Evolutionary conservation across 768 basidiomycete species (phyloP).

Genomic region (Mycena maculata): DNA sequence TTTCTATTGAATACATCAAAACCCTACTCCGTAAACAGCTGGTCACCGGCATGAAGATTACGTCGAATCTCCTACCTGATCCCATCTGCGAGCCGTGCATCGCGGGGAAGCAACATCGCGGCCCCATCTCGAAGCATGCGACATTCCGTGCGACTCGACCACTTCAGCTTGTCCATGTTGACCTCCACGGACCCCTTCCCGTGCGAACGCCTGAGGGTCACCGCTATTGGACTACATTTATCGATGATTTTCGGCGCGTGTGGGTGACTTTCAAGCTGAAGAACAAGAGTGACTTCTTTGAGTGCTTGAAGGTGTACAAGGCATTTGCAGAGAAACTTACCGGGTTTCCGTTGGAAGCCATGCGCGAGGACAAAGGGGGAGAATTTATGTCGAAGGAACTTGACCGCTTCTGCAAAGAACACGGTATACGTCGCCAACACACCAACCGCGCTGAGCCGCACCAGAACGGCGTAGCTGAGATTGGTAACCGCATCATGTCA

Average conservation of each 20-base stretch:
- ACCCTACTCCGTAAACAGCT: not conserved
- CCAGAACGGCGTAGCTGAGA: conserved; percentile 58
- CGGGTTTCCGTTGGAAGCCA: conserved; percentile 36
- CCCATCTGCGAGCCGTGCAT: conserved; percentile 40
- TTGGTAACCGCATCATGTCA: conserved; percentile 48
- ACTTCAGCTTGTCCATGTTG: conserved; percentile 43
- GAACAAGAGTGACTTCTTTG: conserved; percentile 40
- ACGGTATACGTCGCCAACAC: conserved; percentile 40
- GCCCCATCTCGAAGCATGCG: conserved; percentile 9
- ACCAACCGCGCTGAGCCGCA: conserved; percentile 46
- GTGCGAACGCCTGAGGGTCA: conserved; percentile 33
- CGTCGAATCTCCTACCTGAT: conserved; percentile 28
- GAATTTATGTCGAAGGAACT: conserved; percentile 46
- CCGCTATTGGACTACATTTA: conserved; percentile 46
- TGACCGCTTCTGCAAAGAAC: conserved; percentile 33
- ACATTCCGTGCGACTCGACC: conserved; percentile 2
- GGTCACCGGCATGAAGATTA: conserved; percentile 31
- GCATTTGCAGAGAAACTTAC: conserved; percentile 45
- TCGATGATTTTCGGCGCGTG: conserved; percentile 37
- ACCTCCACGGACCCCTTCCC: conserved; percentile 47
- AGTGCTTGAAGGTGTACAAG: conserved; percentile 44
- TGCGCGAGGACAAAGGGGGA: conserved; percentile 50
- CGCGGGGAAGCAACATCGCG: conserved; percentile 37
- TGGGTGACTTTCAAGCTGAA: conserved; percentile 37
- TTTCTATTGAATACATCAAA: conserved; percentile 13